Evolutionary conservation across 1,139 yeast species (phyloP), one percentile per base, ranked within the genome.

Genomic region (Sugiyamaella pinicola): DNA sequence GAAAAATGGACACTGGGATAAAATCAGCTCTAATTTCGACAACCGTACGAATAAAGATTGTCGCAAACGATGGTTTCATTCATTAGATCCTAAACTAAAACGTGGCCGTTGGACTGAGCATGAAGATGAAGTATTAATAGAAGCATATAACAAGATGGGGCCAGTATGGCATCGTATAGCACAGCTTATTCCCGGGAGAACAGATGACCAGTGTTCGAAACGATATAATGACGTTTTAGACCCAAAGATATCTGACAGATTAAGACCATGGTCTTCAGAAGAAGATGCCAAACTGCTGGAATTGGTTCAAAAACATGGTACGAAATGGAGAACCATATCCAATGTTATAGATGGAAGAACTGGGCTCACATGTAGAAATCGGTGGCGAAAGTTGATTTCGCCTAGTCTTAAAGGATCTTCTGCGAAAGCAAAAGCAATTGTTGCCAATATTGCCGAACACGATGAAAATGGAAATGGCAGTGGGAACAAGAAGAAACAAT

Each of bases 191-290:
- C 79, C 82, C 1, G 96, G 96, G 2, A 75, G 98, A 63, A 91
- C 96, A 0, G 96, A 90, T 66, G 97, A 90, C 68, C 98, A 91
- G 71, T 91, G 97, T 72, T 89, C 96, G 1, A 91, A 91, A 65
- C 73, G 98, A 60, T 91, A 89, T 68, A 82, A 85, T 18, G 98
- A 91, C 64, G 96, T 90, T 1, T 71, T 91, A 55, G 95, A 88
- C 61, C 97, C 97, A 2, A 78, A 71, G 61, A 84, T 93, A 3
- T 82, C 84, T 55, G 90, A 87, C 61, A 73, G 97, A 51, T 74
- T 89, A 45, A 79, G 88, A 59, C 84, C 87, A 4, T 91, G 98
- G 98, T 75, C 82, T 0, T 65, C 78, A 37, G 88, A 83, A 12
- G 97, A 91, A 65, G 97, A 91, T 67, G 71, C 85, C 41, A 70